Evolutionary conservation across 2,329 filamentous ascomycete genomes (phyloP).

Genomic region (Aureobasidium sp.): DNA sequence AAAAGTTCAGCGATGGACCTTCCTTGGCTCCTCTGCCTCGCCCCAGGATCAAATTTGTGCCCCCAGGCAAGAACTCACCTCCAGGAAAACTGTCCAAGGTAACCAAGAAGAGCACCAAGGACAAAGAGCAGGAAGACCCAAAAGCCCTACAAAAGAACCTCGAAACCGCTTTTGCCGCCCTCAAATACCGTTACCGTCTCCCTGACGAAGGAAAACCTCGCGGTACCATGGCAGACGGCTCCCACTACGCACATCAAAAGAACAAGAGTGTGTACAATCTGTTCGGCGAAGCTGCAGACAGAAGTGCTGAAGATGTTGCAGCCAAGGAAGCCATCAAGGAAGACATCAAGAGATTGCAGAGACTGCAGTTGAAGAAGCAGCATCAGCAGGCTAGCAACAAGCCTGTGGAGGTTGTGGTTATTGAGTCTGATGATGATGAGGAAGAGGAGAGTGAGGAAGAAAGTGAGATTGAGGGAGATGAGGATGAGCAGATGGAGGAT

Average conservation of each 20-base stretch:
- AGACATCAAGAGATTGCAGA: neutral
- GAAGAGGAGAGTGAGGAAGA: constrained; percentile 17
- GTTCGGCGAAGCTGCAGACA: neutral
- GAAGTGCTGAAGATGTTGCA: neutral
- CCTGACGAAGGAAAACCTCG: neutral
- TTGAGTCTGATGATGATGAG: constrained; percentile 20
- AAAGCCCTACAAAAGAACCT: neutral
- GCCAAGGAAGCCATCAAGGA: neutral
- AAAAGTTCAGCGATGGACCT: neutral
- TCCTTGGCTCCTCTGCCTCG: neutral
- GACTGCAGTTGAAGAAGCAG: neutral
- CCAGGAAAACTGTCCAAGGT: neutral
- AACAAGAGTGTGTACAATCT: neutral
- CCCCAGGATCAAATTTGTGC: neutral
- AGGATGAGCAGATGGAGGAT: constrained; percentile 4
- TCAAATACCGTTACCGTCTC: constrained; percentile 13
- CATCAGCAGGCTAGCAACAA: neutral
- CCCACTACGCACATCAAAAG: neutral
- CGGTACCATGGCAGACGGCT: neutral
- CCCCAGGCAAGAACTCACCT: neutral
- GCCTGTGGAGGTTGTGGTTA: constrained; percentile 17
- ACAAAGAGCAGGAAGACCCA: neutral
- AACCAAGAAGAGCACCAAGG: neutral
- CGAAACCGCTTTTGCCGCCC: neutral
- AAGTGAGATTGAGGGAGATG: neutral